These are phyloP conservation scores for Crucihimalaya himalaica DNA, from an alignment of 345 rosid genomes.

Conservation along the genomic window DNA sequence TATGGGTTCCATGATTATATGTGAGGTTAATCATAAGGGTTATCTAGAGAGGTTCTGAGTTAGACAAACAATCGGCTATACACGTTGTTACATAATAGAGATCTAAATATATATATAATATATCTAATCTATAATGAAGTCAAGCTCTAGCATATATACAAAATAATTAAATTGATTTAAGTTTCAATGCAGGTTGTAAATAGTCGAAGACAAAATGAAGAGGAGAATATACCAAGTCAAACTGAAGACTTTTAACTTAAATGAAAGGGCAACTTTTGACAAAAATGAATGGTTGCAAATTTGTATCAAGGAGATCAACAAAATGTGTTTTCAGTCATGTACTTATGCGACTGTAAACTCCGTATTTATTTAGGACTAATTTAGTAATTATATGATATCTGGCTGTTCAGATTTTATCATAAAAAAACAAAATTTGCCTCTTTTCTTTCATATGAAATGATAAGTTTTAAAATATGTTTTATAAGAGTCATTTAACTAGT, in stretches of 20 bases:
- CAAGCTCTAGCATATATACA: constrained; percentile 18
- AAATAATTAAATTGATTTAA: neutral
- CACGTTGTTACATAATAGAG: constrained; percentile 44
- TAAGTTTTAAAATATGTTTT: neutral
- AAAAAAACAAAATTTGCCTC: neutral
- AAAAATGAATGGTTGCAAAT: neutral
- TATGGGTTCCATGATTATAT: constrained; percentile 26
- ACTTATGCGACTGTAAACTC: constrained; percentile 20
- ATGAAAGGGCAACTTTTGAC: constrained; percentile 30
- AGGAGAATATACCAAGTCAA: constrained; percentile 34
- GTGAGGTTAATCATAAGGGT: constrained; percentile 29
- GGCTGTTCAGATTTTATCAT: neutral
- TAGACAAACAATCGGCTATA: constrained; percentile 39
- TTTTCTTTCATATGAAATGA: neutral
- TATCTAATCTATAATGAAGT: constrained; percentile 23
- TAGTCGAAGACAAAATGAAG: constrained; percentile 2
- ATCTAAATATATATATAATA: neutral
- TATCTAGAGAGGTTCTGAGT: constrained; percentile 5
- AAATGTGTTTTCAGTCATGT: neutral
- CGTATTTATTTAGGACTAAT: constrained; percentile 19
- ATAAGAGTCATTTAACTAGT: constrained; percentile 3
- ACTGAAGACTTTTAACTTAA: constrained; percentile 26
- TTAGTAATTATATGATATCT: constrained; percentile 4
- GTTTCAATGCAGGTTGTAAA: constrained; percentile 18
- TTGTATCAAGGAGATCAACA: constrained; percentile 13